These are phyloP conservation scores for Pelargonium australe DNA, from an alignment of 441 rosid genomes.

Conservation along the genomic window DNA sequence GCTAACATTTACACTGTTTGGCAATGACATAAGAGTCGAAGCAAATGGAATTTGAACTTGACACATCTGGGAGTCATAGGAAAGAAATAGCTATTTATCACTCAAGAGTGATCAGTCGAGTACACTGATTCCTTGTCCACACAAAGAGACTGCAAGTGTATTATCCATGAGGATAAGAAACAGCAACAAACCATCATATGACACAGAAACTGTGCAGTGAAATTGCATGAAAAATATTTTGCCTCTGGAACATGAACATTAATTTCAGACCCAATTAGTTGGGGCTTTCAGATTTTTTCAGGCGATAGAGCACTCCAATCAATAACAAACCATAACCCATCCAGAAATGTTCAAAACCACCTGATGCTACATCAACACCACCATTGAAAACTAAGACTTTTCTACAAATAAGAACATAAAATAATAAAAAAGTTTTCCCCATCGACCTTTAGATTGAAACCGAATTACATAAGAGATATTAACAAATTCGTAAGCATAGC, in stretches of 20 bases:
- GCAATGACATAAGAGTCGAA: neutral
- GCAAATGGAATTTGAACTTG: neutral
- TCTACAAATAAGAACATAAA: neutral
- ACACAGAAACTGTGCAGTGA: neutral
- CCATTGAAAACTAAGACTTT: too few species aligned
- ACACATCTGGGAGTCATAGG: neutral
- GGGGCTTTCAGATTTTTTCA: neutral
- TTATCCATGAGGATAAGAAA: neutral
- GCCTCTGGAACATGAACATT: neutral
- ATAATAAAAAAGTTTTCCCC: neutral
- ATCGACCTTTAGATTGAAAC: neutral
- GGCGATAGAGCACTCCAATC: neutral
- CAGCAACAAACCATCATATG: neutral
- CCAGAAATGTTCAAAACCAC: slow-evolving; percentile 4
- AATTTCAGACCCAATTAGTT: neutral
- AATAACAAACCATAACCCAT: slow-evolving; percentile 8
- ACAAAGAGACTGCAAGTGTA: neutral
- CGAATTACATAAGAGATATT: neutral
- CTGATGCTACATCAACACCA: too few species aligned
- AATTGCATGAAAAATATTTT: neutral
- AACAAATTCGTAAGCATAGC: neutral
- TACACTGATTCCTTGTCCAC: neutral
- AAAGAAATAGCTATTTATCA: neutral
- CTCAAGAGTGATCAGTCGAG: neutral
- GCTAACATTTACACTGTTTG: neutral